A percentile compares a stretch with the other conserved stretches of the same genome.
These are phyloP conservation scores for Mortierella sp. DNA, from an alignment of 371 early-diverging fungal species.

Conservation along the genomic window DNA sequence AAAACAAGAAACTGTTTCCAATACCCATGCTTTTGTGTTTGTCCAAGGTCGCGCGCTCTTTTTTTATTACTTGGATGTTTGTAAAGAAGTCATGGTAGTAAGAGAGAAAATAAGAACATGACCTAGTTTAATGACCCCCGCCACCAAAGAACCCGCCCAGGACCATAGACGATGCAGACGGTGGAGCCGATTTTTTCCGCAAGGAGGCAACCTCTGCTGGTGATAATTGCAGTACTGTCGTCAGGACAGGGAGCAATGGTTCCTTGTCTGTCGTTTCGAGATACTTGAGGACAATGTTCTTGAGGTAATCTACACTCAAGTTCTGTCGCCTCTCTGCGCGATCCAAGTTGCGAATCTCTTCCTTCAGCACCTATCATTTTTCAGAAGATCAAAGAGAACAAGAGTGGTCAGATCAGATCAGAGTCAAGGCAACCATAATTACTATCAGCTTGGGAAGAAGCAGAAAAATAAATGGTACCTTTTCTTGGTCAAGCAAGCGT, in stretches of 20 bases:
- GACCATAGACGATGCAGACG: slow-evolving; percentile 39
- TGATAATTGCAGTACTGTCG: slow-evolving; percentile 54
- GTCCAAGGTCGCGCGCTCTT: background rate
- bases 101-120: background rate
- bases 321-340: slow-evolving; percentile 73
- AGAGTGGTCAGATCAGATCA: background rate
- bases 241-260: slow-evolving; percentile 49
- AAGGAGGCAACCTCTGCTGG: slow-evolving; percentile 50
- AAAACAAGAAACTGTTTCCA: background rate
- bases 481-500: slow-evolving; percentile 70
- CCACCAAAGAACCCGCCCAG: slow-evolving; percentile 52
- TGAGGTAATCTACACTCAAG: slow-evolving; percentile 73
- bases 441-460: background rate
- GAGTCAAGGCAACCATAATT: background rate
- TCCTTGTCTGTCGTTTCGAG: slow-evolving; percentile 69
- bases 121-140: background rate
- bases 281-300: slow-evolving; percentile 75
- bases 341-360: slow-evolving; percentile 70
- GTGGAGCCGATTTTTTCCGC: slow-evolving; percentile 39
- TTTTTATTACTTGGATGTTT: background rate
- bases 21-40: background rate
- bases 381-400: background rate
- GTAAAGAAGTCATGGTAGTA: background rate
- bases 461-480: slow-evolving; percentile 55
- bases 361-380: slow-evolving; percentile 52